Percentiles rank a stretch among this genome's conserved stretches.
Evolutionary conservation across 2,329 filamentous ascomycete genomes (phyloP).

Genomic region (Emergomyces africanus): DNA sequence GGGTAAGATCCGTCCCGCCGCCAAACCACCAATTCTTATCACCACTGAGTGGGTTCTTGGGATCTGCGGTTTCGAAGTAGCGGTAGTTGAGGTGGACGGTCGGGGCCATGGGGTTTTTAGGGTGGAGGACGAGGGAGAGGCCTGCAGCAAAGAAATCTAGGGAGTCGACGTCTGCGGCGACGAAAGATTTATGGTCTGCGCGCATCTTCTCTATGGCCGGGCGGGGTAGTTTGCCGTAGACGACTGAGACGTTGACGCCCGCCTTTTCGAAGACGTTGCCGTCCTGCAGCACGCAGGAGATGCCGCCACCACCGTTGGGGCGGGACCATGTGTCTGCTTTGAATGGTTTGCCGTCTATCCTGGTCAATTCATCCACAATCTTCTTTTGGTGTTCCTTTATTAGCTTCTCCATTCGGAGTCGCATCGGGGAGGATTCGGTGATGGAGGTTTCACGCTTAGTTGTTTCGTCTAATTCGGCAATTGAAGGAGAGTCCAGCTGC

Average conservation of each 20-base stretch:
- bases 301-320: constrained; percentile 79
- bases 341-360: constrained; percentile 74
- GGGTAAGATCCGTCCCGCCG: constrained; percentile 86
- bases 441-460: constrained; percentile 68
- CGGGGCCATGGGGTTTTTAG: constrained; percentile 88
- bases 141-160: constrained; percentile 94
- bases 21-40: constrained; percentile 92
- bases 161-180: constrained; percentile 59
- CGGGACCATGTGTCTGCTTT: constrained; percentile 75
- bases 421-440: constrained; percentile 75
- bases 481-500: constrained; percentile 41
- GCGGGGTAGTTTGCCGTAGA: constrained; percentile 81
- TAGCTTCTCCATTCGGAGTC: constrained; percentile 91
- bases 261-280: constrained; percentile 97
- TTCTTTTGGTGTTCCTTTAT: constrained; percentile 85
- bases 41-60: constrained; percentile 54
- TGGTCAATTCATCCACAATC: constrained; percentile 72
- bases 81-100: constrained; percentile 98
- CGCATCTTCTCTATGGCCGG: constrained; percentile 87
- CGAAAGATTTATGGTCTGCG: constrained; percentile 84
- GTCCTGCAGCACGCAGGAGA: constrained; percentile 88
- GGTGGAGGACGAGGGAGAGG: constrained; percentile 84
- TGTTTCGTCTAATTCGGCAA: constrained; percentile 74
- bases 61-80: constrained; percentile 91
- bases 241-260: constrained; percentile 86